Evolutionary conservation across 352 stramenopile genomes (phyloP).

Genomic region (Phytopythium aichiense): DNA sequence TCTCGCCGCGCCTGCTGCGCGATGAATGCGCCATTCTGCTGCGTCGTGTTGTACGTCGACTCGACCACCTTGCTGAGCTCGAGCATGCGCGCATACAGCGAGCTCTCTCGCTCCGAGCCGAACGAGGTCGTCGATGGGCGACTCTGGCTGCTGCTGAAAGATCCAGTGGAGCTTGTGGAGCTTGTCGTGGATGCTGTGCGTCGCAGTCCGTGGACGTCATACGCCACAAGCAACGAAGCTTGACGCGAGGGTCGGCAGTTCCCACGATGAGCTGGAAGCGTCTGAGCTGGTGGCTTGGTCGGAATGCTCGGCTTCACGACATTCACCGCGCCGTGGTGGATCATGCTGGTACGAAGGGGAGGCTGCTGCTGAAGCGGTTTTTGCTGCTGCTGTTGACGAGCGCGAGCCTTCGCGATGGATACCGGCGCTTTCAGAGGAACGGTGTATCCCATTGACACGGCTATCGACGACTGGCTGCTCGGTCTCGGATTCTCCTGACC

Average conservation of each 20-base stretch:
- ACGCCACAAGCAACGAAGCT: neutral
- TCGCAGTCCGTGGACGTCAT: slow-evolving; percentile 10
- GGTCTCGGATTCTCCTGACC: neutral
- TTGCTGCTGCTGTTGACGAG: slow-evolving; percentile 3
- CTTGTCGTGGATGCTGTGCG: slow-evolving; percentile 7
- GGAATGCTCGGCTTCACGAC: neutral
- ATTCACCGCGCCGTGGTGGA: neutral
- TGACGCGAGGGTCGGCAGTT: slow-evolving; percentile 5
- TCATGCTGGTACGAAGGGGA: neutral
- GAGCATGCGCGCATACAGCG: slow-evolving; percentile 32
- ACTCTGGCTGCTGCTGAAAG: slow-evolving; percentile 7
- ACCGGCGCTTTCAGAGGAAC: slow-evolving; percentile 4
- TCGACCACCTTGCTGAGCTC: slow-evolving; percentile 31
- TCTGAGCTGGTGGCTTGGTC: neutral
- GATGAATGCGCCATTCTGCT: slow-evolving; percentile 32
- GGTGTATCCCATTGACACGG: neutral
- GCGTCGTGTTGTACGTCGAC: slow-evolving; percentile 29
- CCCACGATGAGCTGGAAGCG: neutral
- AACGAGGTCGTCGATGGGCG: slow-evolving; percentile 2
- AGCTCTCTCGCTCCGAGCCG: slow-evolving; percentile 10
- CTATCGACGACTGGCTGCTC: neutral
- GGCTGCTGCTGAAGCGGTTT: slow-evolving; percentile 2
- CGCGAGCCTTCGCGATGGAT: slow-evolving; percentile 3
- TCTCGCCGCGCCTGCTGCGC: slow-evolving; percentile 18
- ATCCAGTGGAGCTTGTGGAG: neutral